Conservation (phyloP, 192 early-diverging fungal genomes). For the Powellomyces hirtus region DNA sequence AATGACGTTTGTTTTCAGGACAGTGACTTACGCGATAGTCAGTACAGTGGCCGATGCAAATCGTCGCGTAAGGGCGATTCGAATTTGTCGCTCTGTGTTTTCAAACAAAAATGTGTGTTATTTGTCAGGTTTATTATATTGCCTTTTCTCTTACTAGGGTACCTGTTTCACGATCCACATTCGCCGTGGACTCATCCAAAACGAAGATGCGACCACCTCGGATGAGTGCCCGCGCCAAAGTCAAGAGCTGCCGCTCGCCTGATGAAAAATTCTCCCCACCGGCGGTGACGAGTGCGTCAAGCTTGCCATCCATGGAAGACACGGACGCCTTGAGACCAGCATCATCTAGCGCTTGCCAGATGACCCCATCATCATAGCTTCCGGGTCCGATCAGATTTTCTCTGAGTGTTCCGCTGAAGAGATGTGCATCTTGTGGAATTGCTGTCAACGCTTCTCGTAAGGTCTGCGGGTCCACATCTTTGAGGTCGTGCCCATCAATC, state of each 20-base stretch:
- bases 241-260: constrained; percentile 65
- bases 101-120: no score
- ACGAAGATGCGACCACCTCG: constrained; percentile 46
- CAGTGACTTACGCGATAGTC: no score
- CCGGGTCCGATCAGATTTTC: constrained; percentile 69
- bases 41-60: no score
- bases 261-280: constrained; percentile 78
- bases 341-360: constrained; percentile 66
- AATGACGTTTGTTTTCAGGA: no score
- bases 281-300: constrained; percentile 79
- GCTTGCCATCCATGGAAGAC: constrained; percentile 20
- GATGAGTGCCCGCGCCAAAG: constrained; percentile 49
- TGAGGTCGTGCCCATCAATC: constrained; percentile 40
- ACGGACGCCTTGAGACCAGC: constrained; percentile 47
- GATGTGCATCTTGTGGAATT: constrained; percentile 45
- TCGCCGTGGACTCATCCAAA: constrained; percentile 55
- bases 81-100: no score
- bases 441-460: constrained; percentile 34
- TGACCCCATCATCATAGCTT: constrained; percentile 54
- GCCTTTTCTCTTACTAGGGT: no score
- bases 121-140: no score
- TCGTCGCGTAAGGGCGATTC: no score
- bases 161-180: constrained; percentile 66
- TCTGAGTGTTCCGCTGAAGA: constrained; percentile 61
- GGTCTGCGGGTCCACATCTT: constrained; percentile 22